Base-by-base conservation (phyloP, 2,329 filamentous ascomycete species). In the Thelonectria olida region DNA sequence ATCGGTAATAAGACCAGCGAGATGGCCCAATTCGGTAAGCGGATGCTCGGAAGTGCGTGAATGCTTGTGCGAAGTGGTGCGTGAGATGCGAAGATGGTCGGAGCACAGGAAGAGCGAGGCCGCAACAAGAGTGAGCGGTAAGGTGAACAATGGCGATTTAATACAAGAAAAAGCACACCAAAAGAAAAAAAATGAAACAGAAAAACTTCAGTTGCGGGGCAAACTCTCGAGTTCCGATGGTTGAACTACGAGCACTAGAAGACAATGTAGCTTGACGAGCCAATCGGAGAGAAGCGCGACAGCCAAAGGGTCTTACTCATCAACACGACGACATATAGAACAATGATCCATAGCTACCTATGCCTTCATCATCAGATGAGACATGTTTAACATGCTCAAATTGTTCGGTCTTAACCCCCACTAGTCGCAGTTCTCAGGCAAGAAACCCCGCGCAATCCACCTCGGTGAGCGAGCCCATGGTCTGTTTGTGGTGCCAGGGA, bases 1-100 rank as follows among this genome's bases (percentile, higher is more conserved):
- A 65, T 59, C 56, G 57, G 17, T 47, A 44, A 54, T 53, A 45
- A 25, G 38, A 23, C 44, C 22, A 22, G 44, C n/a, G 25, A 12
- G 7, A 34, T 23, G 34, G 38, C 52, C 58, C 34, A 36, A 48
- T 19, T 49, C 31, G 48, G 53, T 36, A 61, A 45, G 54, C 48
- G 54, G 58, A 8, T 10, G 28, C 7, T 15, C 28, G 28, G 7
- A 19, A 7, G 36, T 12, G 36, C 5, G 36, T 39, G 36, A 9
- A 19, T 39, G 38, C 38, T 12, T 5, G 38, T 17, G 9, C 9
- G 38, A 17, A 41, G 17, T 34, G 13, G 13, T 34, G 36, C 36
- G 36, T 17, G 36, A 39, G 36, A n/a, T n/a, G 22, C 12, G 22
- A n/a, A 28, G 44, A 13, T 5, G 3, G 13, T 28, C 23, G 44